A percentile compares a stretch with the other conserved stretches of the same genome.
phyloP scores from a whole-genome alignment of 306 rosid species.

The Cicer arietinum region DNA sequence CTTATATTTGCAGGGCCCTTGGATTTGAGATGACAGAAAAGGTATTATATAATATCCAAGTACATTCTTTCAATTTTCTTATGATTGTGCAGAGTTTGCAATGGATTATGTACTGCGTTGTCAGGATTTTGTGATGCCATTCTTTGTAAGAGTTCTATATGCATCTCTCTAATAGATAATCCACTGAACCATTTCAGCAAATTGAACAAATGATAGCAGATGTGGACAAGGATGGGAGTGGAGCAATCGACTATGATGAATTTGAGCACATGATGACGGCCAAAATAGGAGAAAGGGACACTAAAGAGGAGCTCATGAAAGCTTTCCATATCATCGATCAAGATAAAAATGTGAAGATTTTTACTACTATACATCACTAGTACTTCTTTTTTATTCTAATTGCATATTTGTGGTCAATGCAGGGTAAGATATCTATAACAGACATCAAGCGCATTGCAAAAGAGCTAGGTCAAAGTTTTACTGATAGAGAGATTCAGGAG shows the following conservation, averaged over 20 bases:
- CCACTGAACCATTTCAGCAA: conserved; percentile 66
- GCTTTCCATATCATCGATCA: conserved; percentile 84
- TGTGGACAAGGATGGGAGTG: conserved; percentile 98
- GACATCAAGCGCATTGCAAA: conserved; percentile 79
- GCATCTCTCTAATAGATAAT: conserved; percentile 47
- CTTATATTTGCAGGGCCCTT: conserved; percentile 82
- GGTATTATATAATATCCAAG: conserved; percentile 55
- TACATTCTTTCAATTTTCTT: neutral
- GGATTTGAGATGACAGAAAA: conserved; percentile 99
- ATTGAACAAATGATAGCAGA: conserved; percentile 93
- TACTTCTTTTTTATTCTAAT: conserved; percentile 34
- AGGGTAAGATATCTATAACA: conserved; percentile 85
- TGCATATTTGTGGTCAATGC: conserved; percentile 33
- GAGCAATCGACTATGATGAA: conserved; percentile 92
- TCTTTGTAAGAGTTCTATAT: conserved; percentile 29
- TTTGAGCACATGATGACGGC: conserved; percentile 97
- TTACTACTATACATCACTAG: conserved; percentile 3
- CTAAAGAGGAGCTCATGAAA: conserved; percentile 92
- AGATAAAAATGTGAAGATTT: conserved; percentile 68
- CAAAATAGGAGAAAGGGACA: conserved; percentile 96
- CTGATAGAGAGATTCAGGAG: conserved; percentile 68
- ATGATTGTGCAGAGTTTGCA: neutral
- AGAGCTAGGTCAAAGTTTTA: conserved; percentile 73
- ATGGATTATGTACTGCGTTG: neutral
- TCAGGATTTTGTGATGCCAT: conserved; percentile 28